Conservation (phyloP, 1,139 yeast species). For the Wickerhamomyces sp. region DNA sequence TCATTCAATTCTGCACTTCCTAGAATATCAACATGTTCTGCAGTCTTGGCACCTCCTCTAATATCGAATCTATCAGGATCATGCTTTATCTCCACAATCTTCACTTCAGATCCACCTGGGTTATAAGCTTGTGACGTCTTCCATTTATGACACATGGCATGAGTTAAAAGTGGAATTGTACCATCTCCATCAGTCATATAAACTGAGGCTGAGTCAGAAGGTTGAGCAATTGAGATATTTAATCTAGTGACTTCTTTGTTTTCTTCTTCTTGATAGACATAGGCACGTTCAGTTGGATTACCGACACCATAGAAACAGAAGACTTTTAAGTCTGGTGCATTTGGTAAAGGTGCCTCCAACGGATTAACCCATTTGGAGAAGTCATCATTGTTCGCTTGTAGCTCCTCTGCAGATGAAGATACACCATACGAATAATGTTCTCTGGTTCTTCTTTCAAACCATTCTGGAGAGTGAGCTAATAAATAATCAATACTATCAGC, state of each 20-base stretch:
- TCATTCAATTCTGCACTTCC: slow-evolving; percentile 94
- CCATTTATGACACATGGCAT: slow-evolving; percentile 82
- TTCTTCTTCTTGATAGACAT: slow-evolving; percentile 68
- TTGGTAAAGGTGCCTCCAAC: slow-evolving; percentile 81
- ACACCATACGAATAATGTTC: slow-evolving; percentile 79
- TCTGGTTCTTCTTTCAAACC: slow-evolving; percentile 63
- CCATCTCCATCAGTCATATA: slow-evolving; percentile 93
- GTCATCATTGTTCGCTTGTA: slow-evolving; percentile 56
- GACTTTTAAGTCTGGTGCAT: slow-evolving; percentile 88
- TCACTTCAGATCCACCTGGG: slow-evolving; percentile 71
- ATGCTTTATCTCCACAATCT: slow-evolving; percentile 83
- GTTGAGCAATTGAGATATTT: slow-evolving; percentile 59
- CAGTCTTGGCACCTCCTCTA: slow-evolving; percentile 96
- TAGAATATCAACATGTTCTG: slow-evolving; percentile 94
- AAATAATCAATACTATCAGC: slow-evolving; percentile 62
- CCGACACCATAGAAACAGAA: slow-evolving; percentile 94
- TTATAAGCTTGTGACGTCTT: slow-evolving; percentile 62
- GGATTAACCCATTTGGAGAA: slow-evolving; percentile 91
- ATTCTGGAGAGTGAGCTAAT: slow-evolving; percentile 60
- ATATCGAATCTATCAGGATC: slow-evolving; percentile 93
- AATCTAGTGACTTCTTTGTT: slow-evolving; percentile 42
- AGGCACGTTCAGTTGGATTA: slow-evolving; percentile 91
- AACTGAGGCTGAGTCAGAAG: slow-evolving; percentile 53
- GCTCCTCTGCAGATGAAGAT: slow-evolving; percentile 54
- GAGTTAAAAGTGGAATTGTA: slow-evolving; percentile 83